A percentile compares a stretch with the other conserved stretches of the same genome.
phyloP scores from a whole-genome alignment of 108 stramenopile species.

The Parietichytrium sp. region DNA sequence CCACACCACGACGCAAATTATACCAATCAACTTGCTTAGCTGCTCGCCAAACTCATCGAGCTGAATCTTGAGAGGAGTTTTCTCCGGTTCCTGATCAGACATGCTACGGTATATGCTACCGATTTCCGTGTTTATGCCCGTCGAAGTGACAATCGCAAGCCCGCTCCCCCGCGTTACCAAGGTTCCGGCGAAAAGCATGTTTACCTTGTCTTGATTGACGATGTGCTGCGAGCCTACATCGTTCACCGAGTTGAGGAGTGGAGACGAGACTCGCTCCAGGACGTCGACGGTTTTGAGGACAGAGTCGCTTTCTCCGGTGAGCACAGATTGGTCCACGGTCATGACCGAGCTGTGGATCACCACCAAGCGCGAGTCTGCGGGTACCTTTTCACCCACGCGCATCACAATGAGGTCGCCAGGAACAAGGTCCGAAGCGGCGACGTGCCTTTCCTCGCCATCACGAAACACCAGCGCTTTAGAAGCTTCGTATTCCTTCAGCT shows the following conservation, averaged over 20 bases:
- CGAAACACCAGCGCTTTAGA: conserved; percentile 71
- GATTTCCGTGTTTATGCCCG: conserved; percentile 90
- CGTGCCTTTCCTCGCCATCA: conserved; percentile 57
- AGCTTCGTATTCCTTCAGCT: conserved; percentile 86
- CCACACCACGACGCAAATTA: conserved; percentile 88
- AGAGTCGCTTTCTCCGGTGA: conserved; percentile 61
- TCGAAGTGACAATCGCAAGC: conserved; percentile 80
- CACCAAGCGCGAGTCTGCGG: conserved; percentile 77
- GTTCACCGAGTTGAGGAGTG: not conserved
- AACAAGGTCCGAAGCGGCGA: conserved; percentile 70
- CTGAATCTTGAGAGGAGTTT: conserved; percentile 86
- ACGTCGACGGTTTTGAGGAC: conserved; percentile 54
- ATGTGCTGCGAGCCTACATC: not conserved
- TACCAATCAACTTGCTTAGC: conserved; percentile 81
- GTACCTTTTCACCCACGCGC: conserved; percentile 87
- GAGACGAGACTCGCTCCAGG: conserved; percentile 41
- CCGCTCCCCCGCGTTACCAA: conserved; percentile 84
- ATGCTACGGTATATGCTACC: conserved; percentile 88
- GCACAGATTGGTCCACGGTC: conserved; percentile 54
- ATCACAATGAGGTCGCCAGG: conserved; percentile 89
- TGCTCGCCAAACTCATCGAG: conserved; percentile 91
- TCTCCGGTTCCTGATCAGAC: conserved; percentile 70
- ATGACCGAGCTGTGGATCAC: conserved; percentile 14
- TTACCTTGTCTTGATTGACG: conserved; percentile 71
- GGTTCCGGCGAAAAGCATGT: conserved; percentile 90